Evolutionary conservation across 1,284 basidiomycete species (phyloP), one percentile per base, ranked within the genome.

Genomic region (Inonotus obliquus): DNA sequence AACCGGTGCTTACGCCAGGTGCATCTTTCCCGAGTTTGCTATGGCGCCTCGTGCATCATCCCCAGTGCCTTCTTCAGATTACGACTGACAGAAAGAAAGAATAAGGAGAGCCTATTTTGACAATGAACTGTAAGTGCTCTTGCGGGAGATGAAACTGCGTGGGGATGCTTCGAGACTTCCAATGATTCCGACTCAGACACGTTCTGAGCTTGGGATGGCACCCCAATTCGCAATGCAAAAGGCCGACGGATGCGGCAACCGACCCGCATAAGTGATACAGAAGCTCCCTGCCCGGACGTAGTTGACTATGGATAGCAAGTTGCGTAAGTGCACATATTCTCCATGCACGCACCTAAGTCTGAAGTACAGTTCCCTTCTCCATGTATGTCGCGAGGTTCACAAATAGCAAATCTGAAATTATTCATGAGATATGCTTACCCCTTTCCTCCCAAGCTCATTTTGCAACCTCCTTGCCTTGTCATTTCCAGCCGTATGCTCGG

Each of bases 11-110:
- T 45, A 11, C 23, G 27, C 41, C n/a, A 17, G 9, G 19, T 44
- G 44, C 56, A 57, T 57, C 56, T 48, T 57, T 27, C 17, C 11
- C 32, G n/a, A 17, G 19, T 48, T 49, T 52, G 25, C 51, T 35
- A 27, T 27, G 51, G 14, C 17, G 32, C 29, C 51, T 17, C 17
- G 32, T 52, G 29, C 27, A 35, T 52, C 17, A 19, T 1, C 27
- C n/a, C 32, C 51, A 52, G 13, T 17, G 9, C 51, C 14, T 5
- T 4, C 51, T 19, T 49, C 47, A 25, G 23, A 19, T 44, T 44
- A 21, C 2, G 21, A 5, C 23, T 25, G 21, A 23, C 21, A 23
- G 47, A 13, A 17, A n/a, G 19, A 49, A 49, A 49, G 51, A 52
- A 52, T 52, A 52, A 52, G n/a, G 51, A 52, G 17, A 25, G 35